These are phyloP conservation scores for Thymus quinquecostatus DNA, from an alignment of 257 asterid species.

Conservation along the genomic window DNA sequence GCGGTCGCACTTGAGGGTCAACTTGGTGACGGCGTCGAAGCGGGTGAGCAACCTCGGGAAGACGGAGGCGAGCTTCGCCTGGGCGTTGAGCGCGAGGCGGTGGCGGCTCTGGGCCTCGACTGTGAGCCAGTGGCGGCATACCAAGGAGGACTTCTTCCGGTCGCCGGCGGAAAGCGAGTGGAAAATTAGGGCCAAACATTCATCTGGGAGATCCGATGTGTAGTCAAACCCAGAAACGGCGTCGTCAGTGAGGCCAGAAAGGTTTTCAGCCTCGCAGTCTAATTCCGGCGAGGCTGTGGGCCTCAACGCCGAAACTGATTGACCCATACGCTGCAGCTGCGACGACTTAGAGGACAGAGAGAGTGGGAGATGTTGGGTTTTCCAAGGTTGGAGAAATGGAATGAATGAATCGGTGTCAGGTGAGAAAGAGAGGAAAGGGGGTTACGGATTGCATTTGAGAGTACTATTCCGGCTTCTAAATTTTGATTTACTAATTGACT, in stretches of 20 bases:
- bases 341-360: conserved; percentile 5
- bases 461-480: too few relatives aligned
- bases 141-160: conserved; percentile 67
- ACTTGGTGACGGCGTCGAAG: conserved; percentile 80
- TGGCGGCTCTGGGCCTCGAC: conserved; percentile 91
- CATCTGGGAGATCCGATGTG: conserved; percentile 66
- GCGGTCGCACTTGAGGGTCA: conserved; percentile 87
- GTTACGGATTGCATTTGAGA: too few relatives aligned
- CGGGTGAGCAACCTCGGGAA: conserved; percentile 60
- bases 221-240: conserved; percentile 37
- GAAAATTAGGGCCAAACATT: conserved; percentile 67
- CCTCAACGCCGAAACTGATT: conserved; percentile 48
- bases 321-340: conserved; percentile 51
- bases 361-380: background rate
- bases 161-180: conserved; percentile 71
- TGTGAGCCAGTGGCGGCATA: conserved; percentile 80
- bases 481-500: too few relatives aligned
- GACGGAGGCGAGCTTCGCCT: conserved; percentile 46
- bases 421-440: too few relatives aligned
- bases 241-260: conserved; percentile 29
- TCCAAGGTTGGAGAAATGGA: background rate
- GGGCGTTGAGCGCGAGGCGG: conserved; percentile 79
- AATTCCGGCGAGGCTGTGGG: conserved; percentile 26
- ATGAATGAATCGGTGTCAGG: too few relatives aligned
- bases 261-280: conserved; percentile 8